A percentile compares a stretch with the other conserved stretches of the same genome.
These are phyloP conservation scores for Tolypocladium sp. DNA, from an alignment of 2,329 filamentous ascomycete species.

Conservation along the genomic window DNA sequence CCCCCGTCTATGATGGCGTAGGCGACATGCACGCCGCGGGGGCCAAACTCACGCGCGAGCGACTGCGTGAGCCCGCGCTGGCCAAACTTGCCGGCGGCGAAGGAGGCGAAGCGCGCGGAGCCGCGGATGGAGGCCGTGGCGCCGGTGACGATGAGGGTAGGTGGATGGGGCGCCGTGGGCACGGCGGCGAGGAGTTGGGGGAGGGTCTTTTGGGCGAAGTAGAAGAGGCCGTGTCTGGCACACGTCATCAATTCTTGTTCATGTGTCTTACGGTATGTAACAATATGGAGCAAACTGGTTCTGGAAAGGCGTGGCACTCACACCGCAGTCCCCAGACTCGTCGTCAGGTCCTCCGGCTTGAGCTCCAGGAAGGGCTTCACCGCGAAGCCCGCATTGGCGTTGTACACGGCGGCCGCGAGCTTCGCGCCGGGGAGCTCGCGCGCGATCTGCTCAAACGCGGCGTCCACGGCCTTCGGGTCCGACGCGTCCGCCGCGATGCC, in stretches of 20 bases:
- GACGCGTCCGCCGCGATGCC: slow-evolving; percentile 49
- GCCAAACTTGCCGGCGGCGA: slow-evolving; percentile 75
- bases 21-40: slow-evolving; percentile 73
- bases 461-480: slow-evolving; percentile 37
- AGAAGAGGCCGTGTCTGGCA: slow-evolving; percentile 56
- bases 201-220: slow-evolving; percentile 64
- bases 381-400: slow-evolving; percentile 46
- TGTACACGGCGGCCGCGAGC: slow-evolving; percentile 61
- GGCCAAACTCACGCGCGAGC: slow-evolving; percentile 75
- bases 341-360: slow-evolving; percentile 38
- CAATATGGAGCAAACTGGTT: too few species aligned
- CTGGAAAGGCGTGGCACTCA: slow-evolving; percentile 22
- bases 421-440: slow-evolving; percentile 45
- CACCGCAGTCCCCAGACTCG: slow-evolving; percentile 36
- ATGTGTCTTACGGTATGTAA: too few species aligned
- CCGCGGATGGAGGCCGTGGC: slow-evolving; percentile 74
- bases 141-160: slow-evolving; percentile 76
- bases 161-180: slow-evolving; percentile 48
- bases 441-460: slow-evolving; percentile 54
- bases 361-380: slow-evolving; percentile 51
- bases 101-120: slow-evolving; percentile 58
- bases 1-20: slow-evolving; percentile 78
- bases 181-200: slow-evolving; percentile 61
- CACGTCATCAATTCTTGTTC: background rate
- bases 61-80: slow-evolving; percentile 65